Evolutionary conservation across 768 basidiomycete species (phyloP).

Genomic region (Stropharia rugosoannulata): DNA sequence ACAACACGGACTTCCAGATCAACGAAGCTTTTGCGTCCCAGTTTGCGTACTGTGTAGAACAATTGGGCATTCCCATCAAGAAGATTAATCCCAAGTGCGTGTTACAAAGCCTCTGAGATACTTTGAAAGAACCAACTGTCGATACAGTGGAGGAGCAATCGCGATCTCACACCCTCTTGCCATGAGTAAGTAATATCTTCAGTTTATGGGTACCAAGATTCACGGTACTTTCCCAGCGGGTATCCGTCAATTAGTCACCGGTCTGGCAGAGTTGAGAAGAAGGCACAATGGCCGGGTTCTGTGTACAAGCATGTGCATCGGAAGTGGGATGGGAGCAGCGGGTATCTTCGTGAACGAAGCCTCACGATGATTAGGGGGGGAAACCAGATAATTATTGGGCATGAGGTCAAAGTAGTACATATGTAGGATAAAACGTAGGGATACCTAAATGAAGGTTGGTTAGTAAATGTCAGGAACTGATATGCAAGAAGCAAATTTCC

Average conservation of each 20-base stretch:
- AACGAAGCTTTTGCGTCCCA: constrained; percentile 94
- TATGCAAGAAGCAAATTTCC: constrained; percentile 37
- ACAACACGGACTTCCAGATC: constrained; percentile 44
- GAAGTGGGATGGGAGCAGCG: constrained; percentile 89
- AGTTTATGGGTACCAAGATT: constrained; percentile 5
- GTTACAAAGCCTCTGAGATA: not conserved
- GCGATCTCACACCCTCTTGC: constrained; percentile 81
- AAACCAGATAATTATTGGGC: not conserved
- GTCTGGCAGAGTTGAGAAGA: constrained; percentile 78
- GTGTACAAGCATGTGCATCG: constrained; percentile 78
- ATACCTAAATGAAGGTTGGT: not conserved
- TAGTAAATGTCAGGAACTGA: not conserved
- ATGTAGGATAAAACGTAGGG: not conserved
- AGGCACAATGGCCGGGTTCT: constrained; percentile 67
- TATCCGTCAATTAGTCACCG: constrained; percentile 83
- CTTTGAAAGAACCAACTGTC: constrained; percentile 3
- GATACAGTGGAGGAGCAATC: constrained; percentile 78
- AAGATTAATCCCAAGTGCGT: constrained; percentile 86
- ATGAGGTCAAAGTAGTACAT: not conserved
- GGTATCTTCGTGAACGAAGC: constrained; percentile 77
- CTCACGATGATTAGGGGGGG: not conserved
- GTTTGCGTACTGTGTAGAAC: constrained; percentile 88
- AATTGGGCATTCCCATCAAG: constrained; percentile 70
- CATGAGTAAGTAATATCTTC: constrained; percentile 61
- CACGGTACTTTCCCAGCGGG: constrained; percentile 53